A percentile compares a stretch with the other conserved stretches of the same genome.
Evolutionary conservation across 2,329 filamentous ascomycete species (phyloP).

Genomic region (Talaromyces sp.): DNA sequence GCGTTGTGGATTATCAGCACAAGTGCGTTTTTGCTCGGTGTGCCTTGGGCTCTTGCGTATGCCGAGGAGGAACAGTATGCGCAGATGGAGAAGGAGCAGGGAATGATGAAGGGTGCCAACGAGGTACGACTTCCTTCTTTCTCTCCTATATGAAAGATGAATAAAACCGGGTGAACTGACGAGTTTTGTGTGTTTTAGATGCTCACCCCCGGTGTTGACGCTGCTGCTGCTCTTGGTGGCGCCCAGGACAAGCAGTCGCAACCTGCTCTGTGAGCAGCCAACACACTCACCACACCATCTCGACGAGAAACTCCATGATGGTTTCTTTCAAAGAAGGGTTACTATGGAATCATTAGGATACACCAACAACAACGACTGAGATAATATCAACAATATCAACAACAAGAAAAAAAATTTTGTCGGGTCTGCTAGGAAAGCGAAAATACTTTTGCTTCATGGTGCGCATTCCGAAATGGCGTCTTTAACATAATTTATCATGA

Average conservation of each 20-base stretch:
- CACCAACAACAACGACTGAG: background rate
- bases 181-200: conserved; percentile 24
- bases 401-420: background rate
- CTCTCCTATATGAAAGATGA: background rate
- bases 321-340: background rate
- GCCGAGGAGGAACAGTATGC: conserved; percentile 94
- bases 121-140: conserved; percentile 51
- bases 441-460: background rate
- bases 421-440: background rate
- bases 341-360: background rate
- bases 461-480: background rate
- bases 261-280: conserved; percentile 7
- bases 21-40: conserved; percentile 79
- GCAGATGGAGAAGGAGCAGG: conserved; percentile 96
- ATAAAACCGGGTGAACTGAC: background rate
- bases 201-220: conserved; percentile 33
- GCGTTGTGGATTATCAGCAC: conserved; percentile 87
- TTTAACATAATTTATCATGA: background rate
- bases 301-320: background rate
- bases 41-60: conserved; percentile 89
- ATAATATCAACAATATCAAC: background rate
- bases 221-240: conserved; percentile 8
- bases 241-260: conserved; percentile 6
- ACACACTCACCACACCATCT: background rate
- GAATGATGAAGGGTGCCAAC: conserved; percentile 86